Percentiles rank a stretch among this genome's conserved stretches.
phyloP scores from a whole-genome alignment of 2,329 filamentous ascomycete genomes.

The Celoporthe dispersa region DNA sequence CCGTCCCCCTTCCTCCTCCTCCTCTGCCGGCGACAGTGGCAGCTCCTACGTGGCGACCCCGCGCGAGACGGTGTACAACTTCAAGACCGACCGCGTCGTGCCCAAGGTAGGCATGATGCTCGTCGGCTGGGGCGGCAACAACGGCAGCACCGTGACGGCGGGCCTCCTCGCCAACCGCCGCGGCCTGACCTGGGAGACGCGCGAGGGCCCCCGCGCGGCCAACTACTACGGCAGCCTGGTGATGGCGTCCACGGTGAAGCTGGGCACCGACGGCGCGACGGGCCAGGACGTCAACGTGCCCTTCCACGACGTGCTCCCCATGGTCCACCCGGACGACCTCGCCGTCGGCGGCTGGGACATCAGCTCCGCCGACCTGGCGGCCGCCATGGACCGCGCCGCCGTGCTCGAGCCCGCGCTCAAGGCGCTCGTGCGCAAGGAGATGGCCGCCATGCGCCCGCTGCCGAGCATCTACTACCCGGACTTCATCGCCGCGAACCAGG shows the following conservation, averaged over 20 bases:
- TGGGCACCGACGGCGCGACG: slow-evolving; percentile 84
- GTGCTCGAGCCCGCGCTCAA: slow-evolving; percentile 97
- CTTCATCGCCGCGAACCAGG: slow-evolving; percentile 99
- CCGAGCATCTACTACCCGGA: slow-evolving; percentile 98
- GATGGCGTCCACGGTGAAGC: slow-evolving; percentile 97
- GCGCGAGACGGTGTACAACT: slow-evolving; percentile 90
- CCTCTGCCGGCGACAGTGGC: slow-evolving; percentile 40
- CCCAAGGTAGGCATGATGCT: slow-evolving; percentile 97
- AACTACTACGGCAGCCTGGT: slow-evolving; percentile 99
- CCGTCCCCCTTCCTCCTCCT: slow-evolving; percentile 64
- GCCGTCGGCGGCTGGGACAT: slow-evolving; percentile 98
- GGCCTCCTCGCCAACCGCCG: slow-evolving; percentile 96
- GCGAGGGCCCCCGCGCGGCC: slow-evolving; percentile 80
- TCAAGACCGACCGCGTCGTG: slow-evolving; percentile 94
- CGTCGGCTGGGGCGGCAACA: slow-evolving; percentile 97
- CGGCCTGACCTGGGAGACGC: slow-evolving; percentile 87
- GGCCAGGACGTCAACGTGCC: slow-evolving; percentile 93
- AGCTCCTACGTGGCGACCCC: slow-evolving; percentile 78
- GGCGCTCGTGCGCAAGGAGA: slow-evolving; percentile 86
- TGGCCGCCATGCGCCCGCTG: slow-evolving; percentile 84
- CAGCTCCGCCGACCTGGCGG: slow-evolving; percentile 83
- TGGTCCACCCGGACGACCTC: slow-evolving; percentile 96
- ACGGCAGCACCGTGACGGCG: slow-evolving; percentile 94
- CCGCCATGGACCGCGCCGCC: slow-evolving; percentile 92
- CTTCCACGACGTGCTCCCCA: slow-evolving; percentile 90